Percentiles rank a stretch among this genome's conserved stretches.
phyloP scores from a whole-genome alignment of 257 asterid genomes.

The Ehretia macrophylla region DNA sequence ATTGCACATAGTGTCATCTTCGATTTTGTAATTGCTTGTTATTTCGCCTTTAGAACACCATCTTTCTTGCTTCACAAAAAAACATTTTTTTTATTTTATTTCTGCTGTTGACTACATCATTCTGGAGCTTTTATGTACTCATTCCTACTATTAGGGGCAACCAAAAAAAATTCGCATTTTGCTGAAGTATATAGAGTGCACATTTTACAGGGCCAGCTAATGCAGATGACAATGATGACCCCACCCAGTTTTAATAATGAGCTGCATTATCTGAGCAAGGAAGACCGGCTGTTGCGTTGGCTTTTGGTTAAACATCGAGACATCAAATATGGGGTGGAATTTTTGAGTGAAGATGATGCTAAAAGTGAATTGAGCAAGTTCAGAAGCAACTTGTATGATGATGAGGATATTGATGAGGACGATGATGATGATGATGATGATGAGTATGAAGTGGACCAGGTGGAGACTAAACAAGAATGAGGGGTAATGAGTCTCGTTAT shows the following conservation, averaged over 20 bases:
- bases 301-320: conserved; percentile 68
- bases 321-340: conserved; percentile 28
- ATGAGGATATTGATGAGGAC: conserved; percentile 17
- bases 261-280: conserved; percentile 75
- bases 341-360: conserved; percentile 19
- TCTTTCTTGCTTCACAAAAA: too few relatives aligned
- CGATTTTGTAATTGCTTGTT: too few relatives aligned
- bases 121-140: too few relatives aligned
- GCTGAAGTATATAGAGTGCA: background rate
- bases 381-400: conserved; percentile 14
- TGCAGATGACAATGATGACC: conserved; percentile 86
- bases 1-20: too few relatives aligned
- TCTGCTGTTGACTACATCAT: too few relatives aligned
- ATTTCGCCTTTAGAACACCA: too few relatives aligned
- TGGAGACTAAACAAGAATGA: background rate
- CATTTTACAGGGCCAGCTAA: conserved; percentile 45
- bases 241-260: conserved; percentile 71
- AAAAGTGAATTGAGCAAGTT: conserved; percentile 25
- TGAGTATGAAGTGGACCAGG: conserved; percentile 10
- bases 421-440: conserved; percentile 28
- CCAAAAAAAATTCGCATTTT: background rate
- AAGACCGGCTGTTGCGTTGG: conserved; percentile 81
- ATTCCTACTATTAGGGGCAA: too few relatives aligned
- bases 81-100: too few relatives aligned
- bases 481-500: conserved; percentile 1